Base-by-base conservation (phyloP, 163 green algal genomes). In the Trebouxiophyceae sp. region DNA sequence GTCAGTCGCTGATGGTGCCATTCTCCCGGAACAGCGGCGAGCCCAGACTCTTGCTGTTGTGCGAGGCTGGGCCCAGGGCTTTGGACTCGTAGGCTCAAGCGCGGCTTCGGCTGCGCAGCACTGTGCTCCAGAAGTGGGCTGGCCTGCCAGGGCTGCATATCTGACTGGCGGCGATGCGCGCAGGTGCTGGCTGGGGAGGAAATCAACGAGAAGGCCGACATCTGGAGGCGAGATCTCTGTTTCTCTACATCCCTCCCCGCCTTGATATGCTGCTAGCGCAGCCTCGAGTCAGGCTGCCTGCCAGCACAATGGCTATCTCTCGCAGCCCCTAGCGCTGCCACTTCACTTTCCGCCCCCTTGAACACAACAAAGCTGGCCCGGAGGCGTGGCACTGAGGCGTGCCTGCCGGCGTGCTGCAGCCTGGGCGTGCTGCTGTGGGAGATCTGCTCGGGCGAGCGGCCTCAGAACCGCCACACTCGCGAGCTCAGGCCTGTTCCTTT, bases 341-440 rank as follows among this genome's bases (percentile, higher is more conserved):
- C n/a, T n/a, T n/a, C n/a, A n/a, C n/a, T 50, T 50, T 50, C 19
- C 19, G 39, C 39, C 39, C 39, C 19, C 19, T 50, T 50, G 39
- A 12, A 50, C 12, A 50, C 39, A n/a, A 50, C 19, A n/a, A 50
- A 16, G 39, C 12, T 50, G 39, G 39, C 19, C 39, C 39, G 19
- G 12, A 50, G 39, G 12, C 39, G 12, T 50, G 39, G 19, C 39
- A n/a, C 39, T 50, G 39, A 50, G 19, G 19, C 39, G 39, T 50
- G 12, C 19, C 39, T 50, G 39, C 39, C 12, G n/a, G n/a, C n/a
- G n/a, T n/a, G n/a, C n/a, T 50, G 39, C 39, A 50, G 61, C 46
- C 12, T 70, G 24, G 54, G 54, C 5, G 63, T 70, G 26, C 27
- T 70, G 1, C 34, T 70, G 12, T 70, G 63, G 63, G 63, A 70